Conservation (phyloP, 1,284 basidiomycete species). For the Amylostereum areolatum region DNA sequence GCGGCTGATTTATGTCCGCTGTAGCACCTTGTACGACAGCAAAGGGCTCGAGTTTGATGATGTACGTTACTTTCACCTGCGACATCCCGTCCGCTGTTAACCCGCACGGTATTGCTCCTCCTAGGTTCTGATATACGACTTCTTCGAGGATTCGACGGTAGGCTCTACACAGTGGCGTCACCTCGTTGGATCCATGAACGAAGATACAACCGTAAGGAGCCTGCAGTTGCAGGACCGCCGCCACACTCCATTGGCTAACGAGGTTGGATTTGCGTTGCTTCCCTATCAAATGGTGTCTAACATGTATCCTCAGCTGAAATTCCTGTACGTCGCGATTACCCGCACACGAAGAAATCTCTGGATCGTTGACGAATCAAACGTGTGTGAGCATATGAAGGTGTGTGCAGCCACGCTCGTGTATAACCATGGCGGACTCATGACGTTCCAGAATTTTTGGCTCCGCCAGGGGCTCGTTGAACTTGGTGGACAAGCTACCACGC, state of each 20-base stretch:
- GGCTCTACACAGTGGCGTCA: neutral
- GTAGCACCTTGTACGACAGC: neutral
- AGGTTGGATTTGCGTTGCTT: neutral
- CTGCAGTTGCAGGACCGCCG: neutral
- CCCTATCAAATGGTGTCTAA: neutral
- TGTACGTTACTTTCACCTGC: neutral
- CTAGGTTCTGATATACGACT: conserved; percentile 1
- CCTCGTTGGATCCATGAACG: neutral
- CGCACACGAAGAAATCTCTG: neutral
- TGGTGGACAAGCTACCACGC: neutral
- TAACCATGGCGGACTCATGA: too few species aligned
- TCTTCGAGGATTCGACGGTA: conserved; percentile 1
- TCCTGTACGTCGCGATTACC: conserved; percentile 4
- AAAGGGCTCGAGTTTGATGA: neutral
- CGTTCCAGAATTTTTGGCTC: neutral
- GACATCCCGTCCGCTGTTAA: neutral
- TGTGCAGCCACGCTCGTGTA: neutral
- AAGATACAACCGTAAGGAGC: too few species aligned
- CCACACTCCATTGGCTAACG: neutral
- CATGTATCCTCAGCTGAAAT: neutral
- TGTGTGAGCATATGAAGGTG: neutral
- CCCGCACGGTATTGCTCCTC: neutral
- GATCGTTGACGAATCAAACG: neutral
- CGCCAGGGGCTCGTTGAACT: neutral
- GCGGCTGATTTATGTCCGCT: neutral